phyloP scores from a whole-genome alignment of 208 protist genomes.

The Crithidia mellificae region DNA sequence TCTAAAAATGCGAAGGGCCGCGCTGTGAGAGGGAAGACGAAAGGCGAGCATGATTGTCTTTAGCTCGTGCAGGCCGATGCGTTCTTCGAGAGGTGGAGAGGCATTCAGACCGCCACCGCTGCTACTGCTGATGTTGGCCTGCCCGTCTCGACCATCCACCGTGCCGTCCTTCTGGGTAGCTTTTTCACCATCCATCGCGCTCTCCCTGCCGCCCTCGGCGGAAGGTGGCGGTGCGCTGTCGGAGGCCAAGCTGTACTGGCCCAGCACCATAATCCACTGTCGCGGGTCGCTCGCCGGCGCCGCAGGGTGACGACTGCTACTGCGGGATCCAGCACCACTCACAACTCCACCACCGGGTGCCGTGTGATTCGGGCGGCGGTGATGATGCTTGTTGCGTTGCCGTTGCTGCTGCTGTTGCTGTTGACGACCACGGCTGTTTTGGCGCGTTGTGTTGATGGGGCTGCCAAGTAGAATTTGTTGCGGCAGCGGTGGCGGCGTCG shows the following conservation, averaged over 20 bases:
- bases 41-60: conserved; percentile 57
- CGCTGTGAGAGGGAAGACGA: neutral
- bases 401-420: conserved; percentile 1
- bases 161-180: no score
- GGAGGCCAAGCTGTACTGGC: conserved; percentile 1
- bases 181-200: neutral
- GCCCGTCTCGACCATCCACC: neutral
- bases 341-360: neutral
- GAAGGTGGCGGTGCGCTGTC: neutral
- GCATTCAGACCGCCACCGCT: neutral
- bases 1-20: neutral
- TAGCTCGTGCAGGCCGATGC: conserved; percentile 59
- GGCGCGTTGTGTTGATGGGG: neutral
- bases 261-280: conserved; percentile 47
- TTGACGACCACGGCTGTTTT: neutral
- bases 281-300: conserved; percentile 17
- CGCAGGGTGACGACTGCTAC: conserved; percentile 9
- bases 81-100: conserved; percentile 40
- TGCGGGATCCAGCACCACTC: neutral
- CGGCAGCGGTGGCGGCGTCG: neutral
- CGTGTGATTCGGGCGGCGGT: no score
- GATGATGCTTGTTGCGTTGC: no score
- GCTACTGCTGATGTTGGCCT: no score
- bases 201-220: neutral
- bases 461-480: neutral